These are phyloP conservation scores for Colletotrichum truncatum DNA, from an alignment of 2,329 filamentous ascomycete species.

Conservation along the genomic window DNA sequence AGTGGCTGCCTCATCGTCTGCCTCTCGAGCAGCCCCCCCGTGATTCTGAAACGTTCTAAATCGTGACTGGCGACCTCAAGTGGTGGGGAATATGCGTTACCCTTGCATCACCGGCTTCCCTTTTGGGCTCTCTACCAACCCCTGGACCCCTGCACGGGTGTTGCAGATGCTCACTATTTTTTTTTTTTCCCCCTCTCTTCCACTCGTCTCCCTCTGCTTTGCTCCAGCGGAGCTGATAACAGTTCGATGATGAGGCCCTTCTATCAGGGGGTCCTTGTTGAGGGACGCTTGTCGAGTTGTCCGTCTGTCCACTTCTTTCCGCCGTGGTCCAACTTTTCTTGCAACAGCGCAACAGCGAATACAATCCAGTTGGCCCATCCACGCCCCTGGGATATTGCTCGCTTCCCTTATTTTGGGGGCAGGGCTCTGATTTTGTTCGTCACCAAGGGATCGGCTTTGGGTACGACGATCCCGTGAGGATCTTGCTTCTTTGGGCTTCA, in stretches of 20 bases:
- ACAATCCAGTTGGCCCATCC: neutral
- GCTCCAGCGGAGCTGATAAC: neutral
- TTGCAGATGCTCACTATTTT: constrained; percentile 9
- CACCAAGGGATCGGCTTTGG: constrained; percentile 20
- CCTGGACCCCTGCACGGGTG: neutral
- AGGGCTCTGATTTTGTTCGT: neutral
- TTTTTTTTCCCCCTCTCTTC: neutral
- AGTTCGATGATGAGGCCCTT: neutral
- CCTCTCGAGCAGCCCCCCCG: neutral
- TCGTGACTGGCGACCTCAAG: constrained; percentile 22
- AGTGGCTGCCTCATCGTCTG: constrained; percentile 21
- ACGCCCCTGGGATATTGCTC: neutral
- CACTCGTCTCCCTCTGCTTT: neutral
- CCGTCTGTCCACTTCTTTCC: neutral
- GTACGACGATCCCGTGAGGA: constrained; percentile 25
- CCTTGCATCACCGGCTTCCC: constrained; percentile 20
- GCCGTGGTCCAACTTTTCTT: neutral
- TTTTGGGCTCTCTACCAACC: constrained; percentile 9
- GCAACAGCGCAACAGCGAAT: neutral
- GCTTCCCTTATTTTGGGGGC: neutral
- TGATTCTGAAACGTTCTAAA: constrained; percentile 30
- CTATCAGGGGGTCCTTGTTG: neutral
- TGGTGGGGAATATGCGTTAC: constrained; percentile 6
- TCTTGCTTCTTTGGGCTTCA: constrained; percentile 24
- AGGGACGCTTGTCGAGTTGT: too few relatives aligned